These are phyloP conservation scores for Porcisia deanei DNA, from an alignment of 208 protist genomes.

Conservation along the genomic window DNA sequence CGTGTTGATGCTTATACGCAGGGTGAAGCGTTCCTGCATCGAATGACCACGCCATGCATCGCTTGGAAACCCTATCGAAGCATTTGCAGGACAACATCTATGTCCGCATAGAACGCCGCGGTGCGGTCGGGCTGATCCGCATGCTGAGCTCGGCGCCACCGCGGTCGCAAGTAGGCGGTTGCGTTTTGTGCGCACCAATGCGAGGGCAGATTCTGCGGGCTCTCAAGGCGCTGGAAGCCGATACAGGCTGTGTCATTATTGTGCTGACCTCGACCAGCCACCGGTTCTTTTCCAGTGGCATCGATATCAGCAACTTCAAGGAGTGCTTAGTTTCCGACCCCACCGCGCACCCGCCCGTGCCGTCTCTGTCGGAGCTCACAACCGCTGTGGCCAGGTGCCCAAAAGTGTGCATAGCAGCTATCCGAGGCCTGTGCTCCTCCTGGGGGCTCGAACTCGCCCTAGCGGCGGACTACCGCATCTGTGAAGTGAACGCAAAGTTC, in stretches of 20 bases:
- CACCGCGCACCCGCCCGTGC: constrained; percentile 35
- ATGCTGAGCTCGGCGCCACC: constrained; percentile 49
- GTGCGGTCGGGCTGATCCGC: constrained; percentile 39
- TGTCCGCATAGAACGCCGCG: constrained; percentile 53
- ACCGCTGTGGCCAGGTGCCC: constrained; percentile 42
- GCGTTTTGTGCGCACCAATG: constrained; percentile 46
- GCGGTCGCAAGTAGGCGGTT: constrained; percentile 26
- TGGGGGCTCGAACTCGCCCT: constrained; percentile 83
- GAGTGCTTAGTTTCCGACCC: constrained; percentile 35
- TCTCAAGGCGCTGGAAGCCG: constrained; percentile 40
- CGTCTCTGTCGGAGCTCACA: constrained; percentile 53
- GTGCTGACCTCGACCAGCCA: constrained; percentile 47
- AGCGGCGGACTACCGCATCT: constrained; percentile 68
- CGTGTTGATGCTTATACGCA: neutral
- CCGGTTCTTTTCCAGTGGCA: constrained; percentile 70
- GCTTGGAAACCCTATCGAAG: constrained; percentile 23
- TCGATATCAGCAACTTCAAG: constrained; percentile 57
- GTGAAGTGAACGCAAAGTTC: constrained; percentile 38
- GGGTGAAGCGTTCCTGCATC: no score
- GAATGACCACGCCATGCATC: neutral
- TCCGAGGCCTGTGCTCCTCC: constrained; percentile 68
- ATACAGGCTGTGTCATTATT: constrained; percentile 34
- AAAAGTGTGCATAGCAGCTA: constrained; percentile 75
- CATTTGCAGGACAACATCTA: constrained; percentile 58
- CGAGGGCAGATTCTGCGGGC: constrained; percentile 48